phyloP scores from a whole-genome alignment of 495 filamentous ascomycete genomes.

The Cercophora sp. region DNA sequence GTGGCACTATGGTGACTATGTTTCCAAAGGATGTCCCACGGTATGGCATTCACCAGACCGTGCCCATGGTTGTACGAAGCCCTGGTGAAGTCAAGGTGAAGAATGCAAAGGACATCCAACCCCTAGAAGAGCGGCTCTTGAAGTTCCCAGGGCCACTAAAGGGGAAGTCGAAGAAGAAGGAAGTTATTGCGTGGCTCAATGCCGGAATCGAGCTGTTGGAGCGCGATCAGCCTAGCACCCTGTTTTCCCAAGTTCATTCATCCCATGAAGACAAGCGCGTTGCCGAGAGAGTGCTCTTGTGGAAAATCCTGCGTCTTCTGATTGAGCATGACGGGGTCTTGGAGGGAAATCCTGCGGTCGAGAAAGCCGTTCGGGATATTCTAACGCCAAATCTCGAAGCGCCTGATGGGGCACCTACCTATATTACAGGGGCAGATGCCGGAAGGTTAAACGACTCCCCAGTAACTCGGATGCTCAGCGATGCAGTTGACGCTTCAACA shows the following conservation, averaged over 20 bases:
- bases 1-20: conserved; percentile 73
- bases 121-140: conserved; percentile 63
- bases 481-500: conserved; percentile 62
- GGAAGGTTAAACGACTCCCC: conserved; percentile 20
- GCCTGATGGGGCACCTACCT: conserved; percentile 26
- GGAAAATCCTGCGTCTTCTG: conserved; percentile 77
- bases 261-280: conserved; percentile 58
- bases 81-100: conserved; percentile 79
- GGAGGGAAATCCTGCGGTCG: conserved; percentile 68
- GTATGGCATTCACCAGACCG: conserved; percentile 66
- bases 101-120: conserved; percentile 63
- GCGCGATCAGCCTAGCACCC: conserved; percentile 48
- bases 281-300: conserved; percentile 81
- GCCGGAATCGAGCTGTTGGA: conserved; percentile 70
- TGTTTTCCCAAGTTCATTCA: conserved; percentile 38
- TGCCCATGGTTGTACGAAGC: conserved; percentile 75
- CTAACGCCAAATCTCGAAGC: conserved; percentile 57
- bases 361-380: conserved; percentile 66
- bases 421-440: conserved; percentile 29
- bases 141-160: conserved; percentile 89
- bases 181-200: conserved; percentile 76
- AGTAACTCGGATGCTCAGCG: conserved; percentile 39
- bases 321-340: conserved; percentile 82
- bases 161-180: conserved; percentile 92
- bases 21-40: conserved; percentile 88